Conservation (phyloP, 1,139 yeast genomes). For the Suhomyces maxii region DNA sequence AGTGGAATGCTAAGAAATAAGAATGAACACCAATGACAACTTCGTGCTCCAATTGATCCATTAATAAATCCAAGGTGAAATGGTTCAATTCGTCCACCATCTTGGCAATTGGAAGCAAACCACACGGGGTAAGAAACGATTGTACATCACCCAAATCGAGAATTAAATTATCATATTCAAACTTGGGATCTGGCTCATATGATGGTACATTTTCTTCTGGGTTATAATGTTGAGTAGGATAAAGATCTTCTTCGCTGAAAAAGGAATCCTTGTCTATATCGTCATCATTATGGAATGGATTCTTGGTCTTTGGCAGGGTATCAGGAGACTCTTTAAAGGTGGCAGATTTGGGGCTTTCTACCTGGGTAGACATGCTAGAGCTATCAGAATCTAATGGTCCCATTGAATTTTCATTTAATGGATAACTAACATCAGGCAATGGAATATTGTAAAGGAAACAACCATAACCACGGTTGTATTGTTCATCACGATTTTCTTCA, state of each 20-base stretch:
- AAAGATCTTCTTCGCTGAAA: not conserved
- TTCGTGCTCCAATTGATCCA: constrained; percentile 69
- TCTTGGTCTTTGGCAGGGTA: not conserved
- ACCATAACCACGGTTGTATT: constrained; percentile 50
- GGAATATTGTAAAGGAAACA: constrained; percentile 63
- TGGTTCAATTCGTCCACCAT: constrained; percentile 35
- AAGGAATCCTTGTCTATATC: not conserved
- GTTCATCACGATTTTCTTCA: constrained; percentile 41
- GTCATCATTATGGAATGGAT: not conserved
- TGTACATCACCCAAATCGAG: constrained; percentile 50
- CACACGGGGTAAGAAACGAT: constrained; percentile 38
- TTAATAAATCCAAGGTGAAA: constrained; percentile 44
- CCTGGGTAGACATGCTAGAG: not conserved
- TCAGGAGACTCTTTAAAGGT: not conserved
- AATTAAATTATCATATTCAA: constrained; percentile 56
- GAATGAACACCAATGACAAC: constrained; percentile 47
- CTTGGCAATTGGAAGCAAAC: constrained; percentile 30
- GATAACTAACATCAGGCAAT: constrained; percentile 64
- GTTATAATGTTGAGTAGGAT: constrained; percentile 24
- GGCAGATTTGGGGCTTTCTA: not conserved
- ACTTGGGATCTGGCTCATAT: constrained; percentile 39
- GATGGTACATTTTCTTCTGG: constrained; percentile 48
- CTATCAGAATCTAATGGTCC: not conserved
- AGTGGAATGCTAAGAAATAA: constrained; percentile 36
- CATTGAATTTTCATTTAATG: constrained; percentile 32